Evolutionary conservation across 202 grass and related monocot species (phyloP), one percentile per base, ranked within the genome.

Genomic region (Carex sylvatica): DNA sequence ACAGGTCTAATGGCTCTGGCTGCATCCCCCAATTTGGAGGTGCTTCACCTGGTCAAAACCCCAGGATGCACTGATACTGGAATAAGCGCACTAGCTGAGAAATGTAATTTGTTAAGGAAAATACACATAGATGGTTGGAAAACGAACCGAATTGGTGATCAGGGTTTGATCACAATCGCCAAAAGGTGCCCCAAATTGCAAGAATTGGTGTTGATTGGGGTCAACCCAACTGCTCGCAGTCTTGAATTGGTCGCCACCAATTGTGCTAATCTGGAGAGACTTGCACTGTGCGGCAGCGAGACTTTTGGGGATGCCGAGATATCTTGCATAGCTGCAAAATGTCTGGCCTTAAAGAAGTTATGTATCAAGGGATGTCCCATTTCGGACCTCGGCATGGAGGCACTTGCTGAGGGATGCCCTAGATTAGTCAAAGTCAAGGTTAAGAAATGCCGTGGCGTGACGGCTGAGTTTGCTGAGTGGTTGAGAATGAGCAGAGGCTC

Each of bases 331-430:
- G 95, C 92, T 0, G 78, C 84, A 1, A 95, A 93, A 83, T 98
- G 95, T 65, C 71, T 80, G 83, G 87, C 95, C 18, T 71, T 98
- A 80, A 86, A 88, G 56, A 98, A 98, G 80, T 79, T 98, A 11
- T 98, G 92, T 82, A 93, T 98, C 83, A 98, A 98, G 80, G 92
- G 90, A 0, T 98, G 95, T 68, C 95, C 95, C 9, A 89, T 98
- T 20, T 93, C 95, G 30, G 95, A 95, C 0, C 65, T 51, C 0
- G 92, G 95, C 38, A 93, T 98, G 90, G 86, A 91, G 75, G 90
- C 92, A 18, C 90, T 98, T 10, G 92, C 87, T 1, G 70, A 85
- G 42, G 95, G 95, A 5, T 98, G 95, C 89, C 95, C 95, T 22
- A 85, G 86, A 33, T 84, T 98, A 52, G 91, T 98, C 56, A 98